Conservation (phyloP, 1,284 basidiomycete species). For the Wallemia hederae region DNA sequence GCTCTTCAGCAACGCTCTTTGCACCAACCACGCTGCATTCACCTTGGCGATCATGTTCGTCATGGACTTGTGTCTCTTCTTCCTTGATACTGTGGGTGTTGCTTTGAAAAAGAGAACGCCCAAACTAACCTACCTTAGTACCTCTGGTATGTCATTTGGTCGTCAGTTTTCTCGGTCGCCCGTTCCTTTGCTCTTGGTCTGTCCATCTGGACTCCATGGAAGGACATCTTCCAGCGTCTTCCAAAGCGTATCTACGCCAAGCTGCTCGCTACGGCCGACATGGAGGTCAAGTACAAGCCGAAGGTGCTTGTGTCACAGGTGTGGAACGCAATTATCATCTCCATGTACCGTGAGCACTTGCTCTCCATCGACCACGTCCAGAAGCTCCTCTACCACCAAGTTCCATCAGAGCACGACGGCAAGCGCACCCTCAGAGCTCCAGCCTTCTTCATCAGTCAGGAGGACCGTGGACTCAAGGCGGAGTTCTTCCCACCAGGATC, state of each 20-base stretch:
- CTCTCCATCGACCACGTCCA: slow-evolving; percentile 85
- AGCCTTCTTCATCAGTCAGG: slow-evolving; percentile 77
- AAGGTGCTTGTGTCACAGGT: slow-evolving; percentile 91
- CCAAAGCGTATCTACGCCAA: slow-evolving; percentile 89
- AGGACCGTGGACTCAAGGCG: slow-evolving; percentile 48
- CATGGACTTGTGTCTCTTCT: slow-evolving; percentile 82
- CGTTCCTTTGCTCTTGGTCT: slow-evolving; percentile 68
- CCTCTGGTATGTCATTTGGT: slow-evolving; percentile 42
- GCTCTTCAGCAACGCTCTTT: slow-evolving; percentile 48
- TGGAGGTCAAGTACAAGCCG: slow-evolving; percentile 90
- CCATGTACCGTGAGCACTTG: slow-evolving; percentile 96
- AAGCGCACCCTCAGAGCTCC: slow-evolving; percentile 67
- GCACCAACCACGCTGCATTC: slow-evolving; percentile 66
- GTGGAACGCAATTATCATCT: slow-evolving; percentile 94
- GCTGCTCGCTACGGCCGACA: slow-evolving; percentile 59
- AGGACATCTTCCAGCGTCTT: slow-evolving; percentile 66
- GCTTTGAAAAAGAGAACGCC: no score
- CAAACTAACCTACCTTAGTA: neutral
- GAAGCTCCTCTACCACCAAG: slow-evolving; percentile 76
- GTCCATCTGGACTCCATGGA: slow-evolving; percentile 92
- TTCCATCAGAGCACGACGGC: slow-evolving; percentile 49
- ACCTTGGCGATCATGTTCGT: slow-evolving; percentile 82
- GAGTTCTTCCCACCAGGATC: slow-evolving; percentile 79
- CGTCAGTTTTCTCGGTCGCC: slow-evolving; percentile 68
- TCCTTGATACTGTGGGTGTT: slow-evolving; percentile 91